Conservation (phyloP, 2,329 filamentous ascomycete genomes). For the Exophiala xenobiotica region DNA sequence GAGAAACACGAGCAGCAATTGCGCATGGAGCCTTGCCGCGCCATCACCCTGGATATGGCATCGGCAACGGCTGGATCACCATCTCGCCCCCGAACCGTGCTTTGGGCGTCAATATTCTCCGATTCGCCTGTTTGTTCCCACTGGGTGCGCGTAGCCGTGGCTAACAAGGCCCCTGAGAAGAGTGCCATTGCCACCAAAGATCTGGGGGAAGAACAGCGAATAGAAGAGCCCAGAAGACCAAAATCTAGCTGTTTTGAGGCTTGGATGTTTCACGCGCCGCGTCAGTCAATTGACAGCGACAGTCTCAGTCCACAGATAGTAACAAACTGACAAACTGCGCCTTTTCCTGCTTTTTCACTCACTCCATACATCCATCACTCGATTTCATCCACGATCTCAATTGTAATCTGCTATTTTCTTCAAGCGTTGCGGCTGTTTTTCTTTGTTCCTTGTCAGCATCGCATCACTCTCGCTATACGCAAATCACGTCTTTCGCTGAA, state of each 20-base stretch:
- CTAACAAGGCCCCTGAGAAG: not conserved
- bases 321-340: not conserved
- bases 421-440: constrained; percentile 3
- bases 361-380: not conserved
- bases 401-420: constrained; percentile 2
- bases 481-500: not conserved
- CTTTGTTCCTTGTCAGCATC: constrained; percentile 2
- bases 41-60: not conserved
- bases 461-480: constrained; percentile 4
- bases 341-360: not conserved
- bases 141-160: too few species aligned
- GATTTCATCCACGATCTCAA: not conserved
- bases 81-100: not conserved
- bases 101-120: not conserved
- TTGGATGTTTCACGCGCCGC: constrained; percentile 24
- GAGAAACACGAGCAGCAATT: too few species aligned
- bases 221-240: not conserved
- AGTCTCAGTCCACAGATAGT: not conserved
- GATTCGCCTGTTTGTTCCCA: not conserved
- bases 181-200: not conserved
- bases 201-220: not conserved
- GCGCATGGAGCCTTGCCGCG: not conserved
- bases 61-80: not conserved
- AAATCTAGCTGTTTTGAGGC: not conserved
- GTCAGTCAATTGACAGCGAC: constrained; percentile 13